Base-by-base conservation (phyloP, 192 early-diverging fungal species). In the Podila verticillata region DNA sequence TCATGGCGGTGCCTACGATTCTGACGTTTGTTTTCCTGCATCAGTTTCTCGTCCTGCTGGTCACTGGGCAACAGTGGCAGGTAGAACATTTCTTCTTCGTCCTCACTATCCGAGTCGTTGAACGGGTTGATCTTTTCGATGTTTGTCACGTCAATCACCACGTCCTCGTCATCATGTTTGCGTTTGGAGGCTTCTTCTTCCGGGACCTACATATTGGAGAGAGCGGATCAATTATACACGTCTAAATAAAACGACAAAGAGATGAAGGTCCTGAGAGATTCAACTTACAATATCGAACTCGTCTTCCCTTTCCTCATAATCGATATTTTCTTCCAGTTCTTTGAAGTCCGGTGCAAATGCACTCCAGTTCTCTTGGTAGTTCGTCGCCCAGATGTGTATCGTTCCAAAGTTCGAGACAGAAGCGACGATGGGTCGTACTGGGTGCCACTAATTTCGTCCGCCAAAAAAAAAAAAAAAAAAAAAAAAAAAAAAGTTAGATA, bases 281-380 rank as follows among this genome's bases (percentile, higher is more conserved):
- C 5, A 26, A 31, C 69, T 65, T 81, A 91, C 88, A 61, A 91
- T 83, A 75, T 99, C 98, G 83, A 98, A 99, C 72, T 95, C 94
- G 66, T 97, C 95, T 68, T 99, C 98, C 13, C 89, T 83, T 74
- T 99, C 98, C 58, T 91, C 85, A 79, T 97, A 98, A 62, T 97
- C 98, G 7, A 95, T 85, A 75, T 99, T 98, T 60, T 99, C 97
- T 35, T 97, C 95, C 20, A 99, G 74, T 67, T 98, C 96, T 26
- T 85, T 90, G 67, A 97, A 99, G 48, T 95, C 96, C 24, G 97
- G 98, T 19, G 94, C 95, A 87, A 97, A 96, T 31, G 96, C 93
- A 59, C 93, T 95, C 93, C 95, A 98, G 69, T 95, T 95, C 63
- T 97, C 92, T 32, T 91, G 89, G 22, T 92, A 90, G 22, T 85